Percentiles rank a stretch among this genome's conserved stretches.
phyloP scores from a whole-genome alignment of 495 filamentous ascomycete genomes.

The Aspergillus coremiiformis region DNA sequence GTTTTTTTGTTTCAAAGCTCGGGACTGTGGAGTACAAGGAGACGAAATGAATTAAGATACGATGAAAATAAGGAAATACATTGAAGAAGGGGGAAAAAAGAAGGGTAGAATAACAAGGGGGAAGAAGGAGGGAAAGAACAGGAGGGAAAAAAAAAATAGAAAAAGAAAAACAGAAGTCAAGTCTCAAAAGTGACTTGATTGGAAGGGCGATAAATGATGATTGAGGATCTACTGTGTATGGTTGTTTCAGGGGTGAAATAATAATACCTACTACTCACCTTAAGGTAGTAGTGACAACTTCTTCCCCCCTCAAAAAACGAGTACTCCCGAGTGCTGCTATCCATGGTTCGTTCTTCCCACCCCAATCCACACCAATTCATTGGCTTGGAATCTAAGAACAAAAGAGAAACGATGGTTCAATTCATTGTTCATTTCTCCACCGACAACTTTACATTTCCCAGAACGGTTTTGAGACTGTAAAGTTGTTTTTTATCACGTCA shows the following conservation, averaged over 20 bases:
- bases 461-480: too few relatives aligned
- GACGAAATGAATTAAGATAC: not conserved
- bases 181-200: too few relatives aligned
- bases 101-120: not conserved
- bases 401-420: too few relatives aligned
- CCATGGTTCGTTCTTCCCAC: not conserved
- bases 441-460: not conserved
- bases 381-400: not conserved
- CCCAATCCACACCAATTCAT: not conserved
- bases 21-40: constrained; percentile 4
- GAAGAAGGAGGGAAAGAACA: constrained; percentile 9
- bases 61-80: constrained; percentile 7
- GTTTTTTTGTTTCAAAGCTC: constrained; percentile 1
- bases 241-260: constrained; percentile 23
- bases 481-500: too few relatives aligned
- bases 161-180: constrained; percentile 2
- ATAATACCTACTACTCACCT: too few relatives aligned
- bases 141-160: constrained; percentile 9
- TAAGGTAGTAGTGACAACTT: too few relatives aligned
- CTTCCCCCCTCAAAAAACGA: too few relatives aligned
- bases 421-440: not conserved
- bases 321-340: too few relatives aligned
- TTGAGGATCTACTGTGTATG: constrained; percentile 20
- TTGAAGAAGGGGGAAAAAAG: not conserved
- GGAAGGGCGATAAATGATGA: constrained; percentile 13